Evolutionary conservation across 768 basidiomycete species (phyloP), one percentile per base, ranked within the genome.

Genomic region (Hericium coralloides): DNA sequence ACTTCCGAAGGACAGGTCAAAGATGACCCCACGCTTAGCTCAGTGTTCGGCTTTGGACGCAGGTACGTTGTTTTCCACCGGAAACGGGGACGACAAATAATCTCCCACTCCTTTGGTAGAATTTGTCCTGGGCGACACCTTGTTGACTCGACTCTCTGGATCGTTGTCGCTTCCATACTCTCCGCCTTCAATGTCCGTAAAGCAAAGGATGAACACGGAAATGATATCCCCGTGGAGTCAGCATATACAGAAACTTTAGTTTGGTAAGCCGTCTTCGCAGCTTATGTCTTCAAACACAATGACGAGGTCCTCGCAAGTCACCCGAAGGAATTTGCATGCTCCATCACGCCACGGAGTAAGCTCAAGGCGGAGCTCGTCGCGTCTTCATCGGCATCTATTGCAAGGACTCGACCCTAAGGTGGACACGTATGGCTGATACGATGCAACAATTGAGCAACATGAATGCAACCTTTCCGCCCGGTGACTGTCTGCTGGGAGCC

Each of bases 131-230:
- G 52, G 10, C 52, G 52, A 14, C 52, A 52, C 52, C 26, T 52
- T n/a, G 65, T 57, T 0, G 65, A 66, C 14, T 39, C 56, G 18
- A 60, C 54, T 2, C 45, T 66, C 2, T 66, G 58, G 47, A 47
- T 66, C 8, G 41, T 59, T 17, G 38, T 52, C 0, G 60, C 36
- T 37, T 49, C 61, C 2, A 37, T 62, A 10, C 23, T 61, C 22
- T 53, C 60, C 1, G 39, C 55, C 5, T 62, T 62, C 36, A 31
- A 52, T 15, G n/a, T 62, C 3, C 23, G 47, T 14, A 62, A 62
- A 38, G 58, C 60, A 14, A 55, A 55, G 22, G 59, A 62, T 41
- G 22, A 56, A 37, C 22, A 59, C 12, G 55, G 53, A 25, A 2
- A 36, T 20, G 60, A 59, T 1, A 59, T 59, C 10, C 60, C 52